Evolutionary conservation across 352 stramenopile species (phyloP).

Genomic region (Phytophthora sp.): DNA sequence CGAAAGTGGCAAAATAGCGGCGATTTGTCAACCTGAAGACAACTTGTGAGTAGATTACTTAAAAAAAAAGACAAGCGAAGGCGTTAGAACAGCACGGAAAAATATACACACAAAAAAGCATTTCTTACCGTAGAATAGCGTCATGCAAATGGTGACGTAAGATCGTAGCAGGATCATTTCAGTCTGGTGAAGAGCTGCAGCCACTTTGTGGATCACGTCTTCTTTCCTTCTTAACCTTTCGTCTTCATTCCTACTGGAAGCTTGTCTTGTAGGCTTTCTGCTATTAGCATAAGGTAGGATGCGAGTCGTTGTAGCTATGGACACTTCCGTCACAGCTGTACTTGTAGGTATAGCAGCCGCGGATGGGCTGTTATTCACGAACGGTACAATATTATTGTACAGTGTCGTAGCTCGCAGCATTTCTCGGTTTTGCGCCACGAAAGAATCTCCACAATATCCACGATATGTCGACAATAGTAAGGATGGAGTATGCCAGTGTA

Average conservation of each 20-base stretch:
- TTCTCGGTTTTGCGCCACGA: conserved; percentile 28
- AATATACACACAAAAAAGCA: not conserved
- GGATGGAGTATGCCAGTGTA: conserved; percentile 27
- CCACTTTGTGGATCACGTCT: conserved; percentile 25
- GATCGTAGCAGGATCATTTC: conserved; percentile 45
- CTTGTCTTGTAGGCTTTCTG: not conserved
- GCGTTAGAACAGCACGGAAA: conserved; percentile 3
- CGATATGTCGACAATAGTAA: conserved; percentile 38
- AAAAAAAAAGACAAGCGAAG: not conserved
- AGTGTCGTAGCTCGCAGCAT: conserved; percentile 11
- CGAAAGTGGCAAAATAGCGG: conserved; percentile 29
- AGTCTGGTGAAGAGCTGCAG: conserved; percentile 29
- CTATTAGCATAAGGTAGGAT: conserved; percentile 21
- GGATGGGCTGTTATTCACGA: conserved; percentile 17
- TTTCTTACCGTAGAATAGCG: conserved; percentile 37
- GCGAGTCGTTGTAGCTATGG: not conserved
- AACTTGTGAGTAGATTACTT: conserved; percentile 30
- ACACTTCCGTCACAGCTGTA: conserved; percentile 7
- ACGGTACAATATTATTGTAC: conserved; percentile 17
- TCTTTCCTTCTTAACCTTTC: conserved; percentile 15
- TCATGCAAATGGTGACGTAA: conserved; percentile 39
- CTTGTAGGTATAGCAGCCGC: not conserved
- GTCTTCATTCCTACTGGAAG: conserved; percentile 8
- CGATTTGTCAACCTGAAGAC: conserved; percentile 36
- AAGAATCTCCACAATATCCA: conserved; percentile 20